Conservation (phyloP, 306 rosid species). For the Aeschynomene evenia region DNA sequence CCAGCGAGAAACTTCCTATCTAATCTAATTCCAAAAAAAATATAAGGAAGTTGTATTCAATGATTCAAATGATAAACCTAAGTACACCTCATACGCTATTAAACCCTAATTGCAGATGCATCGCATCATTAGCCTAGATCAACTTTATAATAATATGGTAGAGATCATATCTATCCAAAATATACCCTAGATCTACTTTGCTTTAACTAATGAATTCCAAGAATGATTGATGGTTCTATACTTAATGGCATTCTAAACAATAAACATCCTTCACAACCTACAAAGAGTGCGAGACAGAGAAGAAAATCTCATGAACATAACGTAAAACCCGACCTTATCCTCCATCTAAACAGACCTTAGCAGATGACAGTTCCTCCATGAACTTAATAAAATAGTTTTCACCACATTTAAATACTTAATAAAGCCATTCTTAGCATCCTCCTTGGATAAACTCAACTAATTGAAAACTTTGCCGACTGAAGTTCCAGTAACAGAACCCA, state of each 20-base stretch:
- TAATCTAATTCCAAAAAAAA: not conserved
- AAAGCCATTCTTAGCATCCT: constrained; percentile 21
- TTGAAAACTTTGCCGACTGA: not conserved
- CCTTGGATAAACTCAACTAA: not conserved
- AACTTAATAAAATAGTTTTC: constrained; percentile 13
- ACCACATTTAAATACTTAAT: constrained; percentile 13
- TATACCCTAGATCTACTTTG: not conserved
- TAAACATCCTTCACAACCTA: constrained; percentile 16
- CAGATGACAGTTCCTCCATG: not conserved
- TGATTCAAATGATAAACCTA: not conserved
- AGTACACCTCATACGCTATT: not conserved
- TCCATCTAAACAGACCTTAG: constrained; percentile 11
- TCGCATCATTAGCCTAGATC: constrained; percentile 2
- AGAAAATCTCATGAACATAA: constrained; percentile 1
- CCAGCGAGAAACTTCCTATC: not conserved
- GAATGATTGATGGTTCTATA: not conserved
- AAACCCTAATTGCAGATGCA: constrained; percentile 11
- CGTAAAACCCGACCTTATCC: constrained; percentile 4
- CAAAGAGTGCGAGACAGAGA: not conserved
- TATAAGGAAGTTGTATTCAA: constrained; percentile 8
- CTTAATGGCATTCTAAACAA: not conserved
- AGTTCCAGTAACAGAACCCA: constrained; percentile 17
- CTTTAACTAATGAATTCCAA: not conserved
- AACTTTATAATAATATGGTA: not conserved
- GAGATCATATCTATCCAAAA: constrained; percentile 4